Conservation (phyloP, 2,329 filamentous ascomycete genomes). For the Thermothelomyces thermophilus region DNA sequence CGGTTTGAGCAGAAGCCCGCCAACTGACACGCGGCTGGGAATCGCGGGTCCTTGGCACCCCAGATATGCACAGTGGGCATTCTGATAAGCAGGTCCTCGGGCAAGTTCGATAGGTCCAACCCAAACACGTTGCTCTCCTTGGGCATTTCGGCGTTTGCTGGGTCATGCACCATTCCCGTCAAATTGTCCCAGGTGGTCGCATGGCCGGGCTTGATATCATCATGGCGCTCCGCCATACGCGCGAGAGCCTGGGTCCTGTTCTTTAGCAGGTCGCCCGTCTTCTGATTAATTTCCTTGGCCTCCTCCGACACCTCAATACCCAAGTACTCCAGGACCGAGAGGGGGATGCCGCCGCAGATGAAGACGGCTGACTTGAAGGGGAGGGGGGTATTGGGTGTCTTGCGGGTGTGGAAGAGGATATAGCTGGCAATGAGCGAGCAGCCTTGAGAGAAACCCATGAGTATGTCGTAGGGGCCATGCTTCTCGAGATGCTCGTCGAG, state of each 20-base stretch:
- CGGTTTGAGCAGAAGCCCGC: conserved; percentile 30
- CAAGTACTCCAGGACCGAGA: conserved; percentile 31
- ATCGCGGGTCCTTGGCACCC: conserved; percentile 33
- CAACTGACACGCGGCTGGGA: conserved; percentile 32
- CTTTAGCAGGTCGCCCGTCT: conserved; percentile 25
- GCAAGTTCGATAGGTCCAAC: conserved; percentile 30
- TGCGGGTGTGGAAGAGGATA: conserved; percentile 34
- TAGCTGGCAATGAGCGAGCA: conserved; percentile 35
- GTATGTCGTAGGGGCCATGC: conserved; percentile 32
- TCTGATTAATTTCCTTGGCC: conserved; percentile 29
- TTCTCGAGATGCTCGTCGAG: conserved; percentile 30
- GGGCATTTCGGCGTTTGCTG: conserved; percentile 25
- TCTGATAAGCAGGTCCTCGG: conserved; percentile 27
- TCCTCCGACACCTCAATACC: conserved; percentile 29
- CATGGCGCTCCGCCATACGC: conserved; percentile 24
- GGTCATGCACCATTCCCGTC: conserved; percentile 29
- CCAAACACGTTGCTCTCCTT: conserved; percentile 29
- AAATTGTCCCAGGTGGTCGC: conserved; percentile 31
- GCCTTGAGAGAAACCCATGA: conserved; percentile 35
- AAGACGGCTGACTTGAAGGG: conserved; percentile 37
- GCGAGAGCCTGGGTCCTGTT: conserved; percentile 25
- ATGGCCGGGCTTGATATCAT: conserved; percentile 26
- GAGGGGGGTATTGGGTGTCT: conserved; percentile 26
- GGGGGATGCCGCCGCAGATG: conserved; percentile 34
- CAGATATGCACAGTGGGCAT: conserved; percentile 34